phyloP scores from a whole-genome alignment of 352 stramenopile species.

The Globisporangium okanoganense region DNA sequence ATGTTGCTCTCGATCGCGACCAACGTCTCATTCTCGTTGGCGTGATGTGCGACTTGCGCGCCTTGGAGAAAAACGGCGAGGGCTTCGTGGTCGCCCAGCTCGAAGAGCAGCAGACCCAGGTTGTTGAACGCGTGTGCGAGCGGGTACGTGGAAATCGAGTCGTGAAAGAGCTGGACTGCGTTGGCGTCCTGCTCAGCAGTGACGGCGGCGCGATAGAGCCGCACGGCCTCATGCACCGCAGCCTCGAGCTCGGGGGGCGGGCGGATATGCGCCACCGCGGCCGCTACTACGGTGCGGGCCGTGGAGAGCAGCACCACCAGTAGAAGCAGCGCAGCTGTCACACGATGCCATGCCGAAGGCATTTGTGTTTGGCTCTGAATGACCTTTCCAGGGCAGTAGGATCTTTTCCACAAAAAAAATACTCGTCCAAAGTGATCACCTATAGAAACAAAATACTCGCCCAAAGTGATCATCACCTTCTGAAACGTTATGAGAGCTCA shows the following conservation, averaged over 20 bases:
- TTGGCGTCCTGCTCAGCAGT: slow-evolving; percentile 7
- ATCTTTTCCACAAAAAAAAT: not conserved
- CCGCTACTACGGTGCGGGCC: not conserved
- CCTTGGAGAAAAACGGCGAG: slow-evolving; percentile 39
- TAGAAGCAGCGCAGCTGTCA: not conserved
- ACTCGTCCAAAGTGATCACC: not conserved
- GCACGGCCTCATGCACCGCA: slow-evolving; percentile 9
- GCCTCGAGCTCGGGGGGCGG: not conserved
- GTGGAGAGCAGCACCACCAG: not conserved
- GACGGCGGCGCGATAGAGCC: slow-evolving; percentile 27
- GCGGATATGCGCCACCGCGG: not conserved
- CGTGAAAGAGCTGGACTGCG: slow-evolving; percentile 35
- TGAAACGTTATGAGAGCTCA: no score
- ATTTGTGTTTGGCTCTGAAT: not conserved
- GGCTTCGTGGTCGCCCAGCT: slow-evolving; percentile 24
- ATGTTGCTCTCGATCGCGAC: slow-evolving; percentile 74
- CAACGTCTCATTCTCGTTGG: slow-evolving; percentile 33
- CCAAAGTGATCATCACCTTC: not conserved
- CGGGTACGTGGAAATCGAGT: slow-evolving; percentile 46
- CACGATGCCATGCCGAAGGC: not conserved
- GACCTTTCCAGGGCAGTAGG: not conserved
- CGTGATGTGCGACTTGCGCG: slow-evolving; percentile 23
- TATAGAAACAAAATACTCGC: no score
- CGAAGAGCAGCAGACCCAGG: slow-evolving; percentile 55
- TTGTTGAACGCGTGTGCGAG: slow-evolving; percentile 76